Evolutionary conservation across 306 rosid species (phyloP).

Genomic region (Citrullus mucosospermus): DNA sequence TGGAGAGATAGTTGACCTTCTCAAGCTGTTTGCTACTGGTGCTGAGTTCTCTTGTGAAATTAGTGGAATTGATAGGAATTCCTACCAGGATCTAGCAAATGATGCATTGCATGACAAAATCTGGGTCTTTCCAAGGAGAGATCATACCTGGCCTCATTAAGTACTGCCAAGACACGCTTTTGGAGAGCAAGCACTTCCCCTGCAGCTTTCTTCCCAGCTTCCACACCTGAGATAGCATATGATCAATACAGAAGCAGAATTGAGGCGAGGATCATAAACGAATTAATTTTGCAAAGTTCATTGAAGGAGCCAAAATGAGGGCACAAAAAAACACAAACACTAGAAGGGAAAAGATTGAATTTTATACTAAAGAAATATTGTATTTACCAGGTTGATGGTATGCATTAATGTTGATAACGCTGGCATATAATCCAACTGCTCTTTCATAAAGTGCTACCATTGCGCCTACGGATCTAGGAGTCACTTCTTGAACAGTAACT

Average conservation of each 20-base stretch:
- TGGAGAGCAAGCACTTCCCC: constrained; percentile 93
- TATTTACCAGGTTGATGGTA: constrained; percentile 91
- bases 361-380: neutral
- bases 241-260: neutral
- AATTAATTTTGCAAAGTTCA: neutral
- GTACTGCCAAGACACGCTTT: constrained; percentile 74
- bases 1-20: neutral
- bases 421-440: constrained; percentile 94
- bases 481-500: constrained; percentile 87
- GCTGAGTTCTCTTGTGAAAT: neutral
- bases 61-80: neutral
- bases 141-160: constrained; percentile 75
- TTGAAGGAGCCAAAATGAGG: neutral
- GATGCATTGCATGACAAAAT: neutral
- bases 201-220: constrained; percentile 89
- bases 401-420: constrained; percentile 78
- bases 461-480: constrained; percentile 83
- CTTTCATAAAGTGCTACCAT: constrained; percentile 89
- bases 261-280: neutral
- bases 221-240: constrained; percentile 50
- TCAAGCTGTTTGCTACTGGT: neutral
- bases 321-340: neutral
- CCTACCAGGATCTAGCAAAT: neutral
- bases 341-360: neutral
- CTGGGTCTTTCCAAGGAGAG: neutral